phyloP scores from a whole-genome alignment of 192 early-diverging fungal genomes.

The Coemansia sp. region DNA sequence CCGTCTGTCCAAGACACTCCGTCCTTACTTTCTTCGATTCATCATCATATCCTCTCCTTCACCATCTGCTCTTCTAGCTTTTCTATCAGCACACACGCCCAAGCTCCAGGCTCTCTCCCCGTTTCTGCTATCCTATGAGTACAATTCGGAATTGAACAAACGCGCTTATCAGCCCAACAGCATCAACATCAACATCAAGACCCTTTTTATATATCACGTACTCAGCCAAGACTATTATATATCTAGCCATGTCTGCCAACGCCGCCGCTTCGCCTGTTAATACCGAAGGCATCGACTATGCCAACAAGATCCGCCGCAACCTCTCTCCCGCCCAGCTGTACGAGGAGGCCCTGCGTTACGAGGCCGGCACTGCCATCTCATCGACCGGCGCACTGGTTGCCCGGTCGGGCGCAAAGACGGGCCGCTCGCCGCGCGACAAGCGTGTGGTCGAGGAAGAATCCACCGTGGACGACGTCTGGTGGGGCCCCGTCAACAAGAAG shows the following conservation, averaged over 20 bases:
- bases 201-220: not conserved
- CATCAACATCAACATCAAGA: not conserved
- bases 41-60: not conserved
- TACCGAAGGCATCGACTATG: constrained; percentile 50
- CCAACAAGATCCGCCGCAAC: constrained; percentile 76
- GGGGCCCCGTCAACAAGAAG: constrained; percentile 97
- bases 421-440: constrained; percentile 95
- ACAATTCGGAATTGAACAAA: not conserved
- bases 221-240: too few relatives aligned
- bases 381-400: constrained; percentile 89
- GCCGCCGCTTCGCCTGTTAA: constrained; percentile 10
- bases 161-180: too few relatives aligned
- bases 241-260: constrained; percentile 25
- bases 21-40: not conserved
- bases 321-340: constrained; percentile 84
- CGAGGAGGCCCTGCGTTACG: constrained; percentile 88
- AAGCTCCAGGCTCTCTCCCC: too few relatives aligned
- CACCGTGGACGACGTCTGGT: constrained; percentile 92
- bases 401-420: constrained; percentile 88
- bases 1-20: not conserved
- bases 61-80: not conserved
- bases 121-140: constrained; percentile 7
- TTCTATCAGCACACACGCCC: not conserved
- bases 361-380: constrained; percentile 82
- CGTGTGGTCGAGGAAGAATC: constrained; percentile 91